phyloP scores from a whole-genome alignment of 2,329 filamentous ascomycete genomes.

The Botrytis elliptica region DNA sequence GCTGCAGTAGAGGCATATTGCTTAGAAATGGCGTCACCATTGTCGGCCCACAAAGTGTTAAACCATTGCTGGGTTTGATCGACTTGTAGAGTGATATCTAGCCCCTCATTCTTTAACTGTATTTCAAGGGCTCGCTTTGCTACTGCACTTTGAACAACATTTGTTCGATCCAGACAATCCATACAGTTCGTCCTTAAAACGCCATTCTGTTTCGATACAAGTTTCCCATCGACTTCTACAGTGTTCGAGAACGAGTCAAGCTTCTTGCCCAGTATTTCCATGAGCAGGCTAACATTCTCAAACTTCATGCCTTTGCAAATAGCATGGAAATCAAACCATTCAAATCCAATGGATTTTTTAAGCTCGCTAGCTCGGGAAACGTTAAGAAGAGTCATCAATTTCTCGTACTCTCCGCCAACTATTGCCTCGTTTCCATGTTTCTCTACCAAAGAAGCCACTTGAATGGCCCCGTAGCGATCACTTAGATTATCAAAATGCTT shows the following conservation, averaged over 20 bases:
- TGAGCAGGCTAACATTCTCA: constrained; percentile 82
- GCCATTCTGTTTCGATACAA: constrained; percentile 60
- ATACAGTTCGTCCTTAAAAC: constrained; percentile 96
- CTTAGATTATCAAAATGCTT: constrained; percentile 73
- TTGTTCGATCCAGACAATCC: constrained; percentile 96
- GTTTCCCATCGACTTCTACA: constrained; percentile 49
- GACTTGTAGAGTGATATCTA: constrained; percentile 69
- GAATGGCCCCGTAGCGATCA: constrained; percentile 70
- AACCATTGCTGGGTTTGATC: constrained; percentile 89
- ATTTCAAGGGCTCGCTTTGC: constrained; percentile 77
- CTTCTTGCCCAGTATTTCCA: constrained; percentile 67
- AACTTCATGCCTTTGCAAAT: constrained; percentile 97
- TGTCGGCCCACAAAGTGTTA: constrained; percentile 95
- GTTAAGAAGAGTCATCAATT: constrained; percentile 65
- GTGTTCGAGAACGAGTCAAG: constrained; percentile 73
- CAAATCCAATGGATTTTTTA: constrained; percentile 59
- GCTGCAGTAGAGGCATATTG: constrained; percentile 96
- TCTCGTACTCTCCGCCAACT: constrained; percentile 76
- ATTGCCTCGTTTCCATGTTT: constrained; percentile 79
- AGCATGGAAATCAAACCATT: constrained; percentile 97
- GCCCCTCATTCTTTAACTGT: constrained; percentile 73
- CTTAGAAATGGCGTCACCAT: constrained; percentile 91
- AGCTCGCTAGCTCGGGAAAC: constrained; percentile 49
- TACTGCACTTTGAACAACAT: constrained; percentile 91
- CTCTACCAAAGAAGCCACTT: constrained; percentile 83